A percentile compares a stretch with the other conserved stretches of the same genome.
These are phyloP conservation scores for Solanum ahanhuiri DNA, from an alignment of 257 asterid genomes.

Conservation along the genomic window DNA sequence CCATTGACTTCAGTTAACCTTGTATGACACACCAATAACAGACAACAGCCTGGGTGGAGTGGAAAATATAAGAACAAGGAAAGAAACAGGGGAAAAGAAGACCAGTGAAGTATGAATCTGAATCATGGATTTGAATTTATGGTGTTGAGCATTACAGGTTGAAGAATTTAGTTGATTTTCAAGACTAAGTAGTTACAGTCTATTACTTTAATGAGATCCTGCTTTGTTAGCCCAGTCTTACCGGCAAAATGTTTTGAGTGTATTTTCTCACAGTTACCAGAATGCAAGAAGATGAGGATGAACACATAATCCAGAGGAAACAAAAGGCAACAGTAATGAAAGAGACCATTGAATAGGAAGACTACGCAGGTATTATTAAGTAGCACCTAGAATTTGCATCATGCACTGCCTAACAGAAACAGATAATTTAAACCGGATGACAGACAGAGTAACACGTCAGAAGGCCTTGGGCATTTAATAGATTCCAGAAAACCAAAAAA, in stretches of 20 bases:
- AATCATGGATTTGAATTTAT: background rate
- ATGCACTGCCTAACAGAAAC: background rate
- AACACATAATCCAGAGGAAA: background rate
- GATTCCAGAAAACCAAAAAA: background rate
- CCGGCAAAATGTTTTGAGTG: background rate
- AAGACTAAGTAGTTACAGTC: background rate
- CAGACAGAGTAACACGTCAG: background rate
- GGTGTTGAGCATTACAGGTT: background rate
- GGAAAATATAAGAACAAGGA: background rate
- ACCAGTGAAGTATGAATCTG: background rate
- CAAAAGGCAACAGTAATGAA: background rate
- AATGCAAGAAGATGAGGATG: background rate
- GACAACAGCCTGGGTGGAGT: background rate
- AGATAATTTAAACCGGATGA: background rate
- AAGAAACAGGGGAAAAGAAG: background rate
- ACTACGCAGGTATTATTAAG: background rate
- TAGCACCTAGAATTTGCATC: background rate
- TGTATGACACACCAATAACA: background rate
- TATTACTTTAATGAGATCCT: background rate
- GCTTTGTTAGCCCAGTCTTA: background rate
- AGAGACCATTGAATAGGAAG: background rate
- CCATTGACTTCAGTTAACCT: background rate
- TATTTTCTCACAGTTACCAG: background rate
- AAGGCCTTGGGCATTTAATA: background rate
- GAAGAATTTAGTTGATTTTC: background rate